Evolutionary conservation across 2,329 filamentous ascomycete genomes (phyloP).

Genomic region (Tolypocladium inflatum): DNA sequence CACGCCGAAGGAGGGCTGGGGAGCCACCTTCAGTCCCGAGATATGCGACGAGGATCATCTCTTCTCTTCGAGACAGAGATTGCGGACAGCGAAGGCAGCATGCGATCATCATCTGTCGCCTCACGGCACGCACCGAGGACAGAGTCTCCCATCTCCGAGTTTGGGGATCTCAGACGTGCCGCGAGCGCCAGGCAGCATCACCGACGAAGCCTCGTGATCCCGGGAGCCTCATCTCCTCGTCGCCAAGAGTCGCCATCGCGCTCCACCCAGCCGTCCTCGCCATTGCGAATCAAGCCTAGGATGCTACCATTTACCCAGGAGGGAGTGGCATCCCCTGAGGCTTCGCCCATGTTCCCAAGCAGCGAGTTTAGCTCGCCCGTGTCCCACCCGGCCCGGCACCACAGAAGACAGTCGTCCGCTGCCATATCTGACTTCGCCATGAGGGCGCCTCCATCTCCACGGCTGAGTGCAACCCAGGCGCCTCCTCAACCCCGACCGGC

Average conservation of each 20-base stretch:
- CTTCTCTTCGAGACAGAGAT: conserved; percentile 76
- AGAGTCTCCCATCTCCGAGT: conserved; percentile 85
- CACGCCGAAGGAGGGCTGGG: conserved; percentile 50
- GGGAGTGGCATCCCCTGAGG: conserved; percentile 70
- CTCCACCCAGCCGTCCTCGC: conserved; percentile 70
- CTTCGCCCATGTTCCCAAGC: conserved; percentile 75
- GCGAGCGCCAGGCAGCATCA: conserved; percentile 77
- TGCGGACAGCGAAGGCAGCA: conserved; percentile 79
- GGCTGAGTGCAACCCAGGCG: conserved; percentile 63
- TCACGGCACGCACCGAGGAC: conserved; percentile 60
- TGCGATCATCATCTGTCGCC: conserved; percentile 68
- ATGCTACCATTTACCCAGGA: conserved; percentile 50
- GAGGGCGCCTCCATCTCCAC: conserved; percentile 71
- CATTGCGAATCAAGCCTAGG: conserved; percentile 79
- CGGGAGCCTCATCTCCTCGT: conserved; percentile 67
- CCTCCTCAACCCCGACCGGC: conserved; percentile 81
- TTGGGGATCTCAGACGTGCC: conserved; percentile 64
- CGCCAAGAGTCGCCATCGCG: conserved; percentile 86
- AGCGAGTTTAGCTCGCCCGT: conserved; percentile 75
- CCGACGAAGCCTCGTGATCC: conserved; percentile 75
- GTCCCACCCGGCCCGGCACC: conserved; percentile 52
- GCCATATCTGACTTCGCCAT: conserved; percentile 62
- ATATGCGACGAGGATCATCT: conserved; percentile 63
- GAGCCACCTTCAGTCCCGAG: conserved; percentile 45
- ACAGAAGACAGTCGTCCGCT: conserved; percentile 85